Conservation (phyloP, 2,329 filamentous ascomycete species). For the Fusarium abutilonis region DNA sequence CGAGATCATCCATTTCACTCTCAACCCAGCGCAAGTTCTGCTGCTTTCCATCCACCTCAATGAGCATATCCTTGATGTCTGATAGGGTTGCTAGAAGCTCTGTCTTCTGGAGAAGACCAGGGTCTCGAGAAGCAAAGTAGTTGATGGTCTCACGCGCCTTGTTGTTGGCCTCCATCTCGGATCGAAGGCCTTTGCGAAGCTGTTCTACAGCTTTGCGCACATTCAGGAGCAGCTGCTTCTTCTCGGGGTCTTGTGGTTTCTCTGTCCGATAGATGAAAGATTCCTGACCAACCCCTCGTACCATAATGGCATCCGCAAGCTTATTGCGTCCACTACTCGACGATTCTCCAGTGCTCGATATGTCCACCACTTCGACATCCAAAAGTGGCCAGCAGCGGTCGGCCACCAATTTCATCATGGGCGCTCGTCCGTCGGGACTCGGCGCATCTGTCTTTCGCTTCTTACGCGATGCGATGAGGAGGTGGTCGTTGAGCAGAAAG, state of each 20-base stretch:
- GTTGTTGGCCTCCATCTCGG: conserved; percentile 87
- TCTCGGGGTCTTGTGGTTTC: conserved; percentile 80
- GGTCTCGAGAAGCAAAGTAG: conserved; percentile 83
- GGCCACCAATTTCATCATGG: conserved; percentile 82
- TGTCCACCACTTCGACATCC: conserved; percentile 92
- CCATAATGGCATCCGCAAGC: conserved; percentile 86
- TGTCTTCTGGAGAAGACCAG: conserved; percentile 79
- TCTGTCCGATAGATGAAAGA: conserved; percentile 95
- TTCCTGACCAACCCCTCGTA: conserved; percentile 84
- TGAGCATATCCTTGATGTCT: conserved; percentile 84
- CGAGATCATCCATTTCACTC: conserved; percentile 91
- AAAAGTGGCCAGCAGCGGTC: conserved; percentile 94
- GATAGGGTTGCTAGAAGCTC: conserved; percentile 82
- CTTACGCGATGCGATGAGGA: conserved; percentile 90
- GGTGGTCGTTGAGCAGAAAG: conserved; percentile 92
- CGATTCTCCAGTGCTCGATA: conserved; percentile 73
- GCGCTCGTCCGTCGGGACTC: conserved; percentile 59
- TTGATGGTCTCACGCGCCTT: conserved; percentile 86
- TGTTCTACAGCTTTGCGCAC: conserved; percentile 95
- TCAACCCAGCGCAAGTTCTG: conserved; percentile 97
- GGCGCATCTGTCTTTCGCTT: conserved; percentile 84
- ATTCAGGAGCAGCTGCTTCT: conserved; percentile 82
- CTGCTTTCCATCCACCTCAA: conserved; percentile 96
- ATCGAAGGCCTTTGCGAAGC: conserved; percentile 83
- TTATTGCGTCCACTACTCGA: conserved; percentile 64